Percentiles rank a stretch among this genome's conserved stretches.
Conservation (phyloP, 2,329 filamentous ascomycete species). For the Penicillium corylophilum region DNA sequence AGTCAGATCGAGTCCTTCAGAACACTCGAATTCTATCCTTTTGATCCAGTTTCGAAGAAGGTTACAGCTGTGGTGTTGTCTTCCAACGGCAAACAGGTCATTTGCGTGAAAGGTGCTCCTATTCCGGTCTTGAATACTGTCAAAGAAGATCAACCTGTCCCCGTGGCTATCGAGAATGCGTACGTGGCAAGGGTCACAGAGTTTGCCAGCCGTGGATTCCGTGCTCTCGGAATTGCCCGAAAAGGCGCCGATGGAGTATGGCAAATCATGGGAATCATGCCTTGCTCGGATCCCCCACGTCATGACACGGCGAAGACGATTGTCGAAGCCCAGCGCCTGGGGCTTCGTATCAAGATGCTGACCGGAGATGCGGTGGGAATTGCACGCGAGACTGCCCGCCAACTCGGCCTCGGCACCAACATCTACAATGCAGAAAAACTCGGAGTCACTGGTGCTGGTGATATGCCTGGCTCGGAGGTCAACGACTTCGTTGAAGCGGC, state of each 20-base stretch:
- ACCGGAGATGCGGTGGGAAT: conserved; percentile 94
- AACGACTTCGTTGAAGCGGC: conserved; percentile 95
- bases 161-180: conserved; percentile 71
- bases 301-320: conserved; percentile 89
- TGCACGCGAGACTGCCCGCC: conserved; percentile 84
- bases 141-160: conserved; percentile 78
- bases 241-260: conserved; percentile 78
- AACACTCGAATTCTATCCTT: conserved; percentile 80
- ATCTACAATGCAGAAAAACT: conserved; percentile 92
- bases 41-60: conserved; percentile 93
- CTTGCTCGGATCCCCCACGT: conserved; percentile 86
- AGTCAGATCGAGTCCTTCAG: conserved; percentile 77
- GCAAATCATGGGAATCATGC: conserved; percentile 95
- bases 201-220: conserved; percentile 89
- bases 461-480: conserved; percentile 90
- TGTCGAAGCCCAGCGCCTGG: conserved; percentile 82
- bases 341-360: conserved; percentile 93
- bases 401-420: conserved; percentile 88
- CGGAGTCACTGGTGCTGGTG: conserved; percentile 83
- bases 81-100: conserved; percentile 77
- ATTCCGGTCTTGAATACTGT: conserved; percentile 85
- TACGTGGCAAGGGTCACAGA: conserved; percentile 94
- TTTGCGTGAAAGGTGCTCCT: conserved; percentile 88
- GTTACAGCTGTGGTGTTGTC: conserved; percentile 81
- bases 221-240: conserved; percentile 88